phyloP scores from a whole-genome alignment of 192 early-diverging fungal genomes.

The Dimargaris verticillata region DNA sequence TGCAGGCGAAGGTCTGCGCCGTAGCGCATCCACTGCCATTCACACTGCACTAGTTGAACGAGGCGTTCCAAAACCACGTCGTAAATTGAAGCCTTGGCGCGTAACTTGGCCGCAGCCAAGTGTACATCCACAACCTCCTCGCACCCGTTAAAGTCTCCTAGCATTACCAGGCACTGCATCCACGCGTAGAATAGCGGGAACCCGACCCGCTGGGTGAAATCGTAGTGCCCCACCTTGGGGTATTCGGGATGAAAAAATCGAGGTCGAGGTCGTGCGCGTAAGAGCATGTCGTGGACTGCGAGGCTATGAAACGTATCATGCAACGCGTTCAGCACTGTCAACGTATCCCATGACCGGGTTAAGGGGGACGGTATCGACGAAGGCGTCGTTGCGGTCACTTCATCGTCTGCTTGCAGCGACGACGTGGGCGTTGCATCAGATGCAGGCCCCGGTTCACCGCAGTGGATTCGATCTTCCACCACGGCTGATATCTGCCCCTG shows the following conservation, averaged over 20 bases:
- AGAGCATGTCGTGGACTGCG: background rate
- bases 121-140: background rate
- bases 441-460: background rate
- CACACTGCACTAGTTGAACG: too few species aligned
- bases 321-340: background rate
- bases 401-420: background rate
- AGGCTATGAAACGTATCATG: background rate
- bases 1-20: too few species aligned
- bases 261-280: background rate
- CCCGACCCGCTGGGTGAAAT: background rate
- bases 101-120: background rate
- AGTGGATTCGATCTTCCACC: background rate
- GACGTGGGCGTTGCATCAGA: background rate
- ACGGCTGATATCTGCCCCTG: background rate
- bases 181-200: background rate
- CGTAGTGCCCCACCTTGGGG: background rate
- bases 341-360: background rate
- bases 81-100: too few species aligned
- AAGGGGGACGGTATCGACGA: too few species aligned
- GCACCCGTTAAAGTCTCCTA: conserved; percentile 1
- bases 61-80: too few species aligned
- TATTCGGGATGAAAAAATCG: background rate
- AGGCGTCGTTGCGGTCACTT: background rate
- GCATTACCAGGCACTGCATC: background rate
- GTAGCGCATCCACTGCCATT: too few species aligned